Evolutionary conservation across 352 stramenopile genomes (phyloP), one percentile per base, ranked within the genome.

Genomic region (Aphanomyces cochlioides): DNA sequence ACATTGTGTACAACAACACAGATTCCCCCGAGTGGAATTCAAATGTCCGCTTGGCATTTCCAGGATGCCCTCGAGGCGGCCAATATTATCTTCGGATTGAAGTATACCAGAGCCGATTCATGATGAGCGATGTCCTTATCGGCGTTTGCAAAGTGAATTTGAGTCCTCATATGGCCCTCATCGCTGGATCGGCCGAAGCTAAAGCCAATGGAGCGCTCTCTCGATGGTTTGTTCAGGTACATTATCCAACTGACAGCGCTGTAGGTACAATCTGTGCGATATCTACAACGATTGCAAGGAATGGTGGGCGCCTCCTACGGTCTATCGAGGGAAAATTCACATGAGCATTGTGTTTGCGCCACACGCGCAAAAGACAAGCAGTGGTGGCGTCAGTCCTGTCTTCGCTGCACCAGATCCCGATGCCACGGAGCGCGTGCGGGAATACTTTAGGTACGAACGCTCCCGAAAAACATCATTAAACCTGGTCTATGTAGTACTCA

Each of bases 211-310:
- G 86, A 5, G 86, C 86, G 21, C 73, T 94, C 17, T 81, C 83
- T 59, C 79, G 86, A 21, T 94, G 86, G 86, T 70, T 48, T 43
- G 34, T 28, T 28, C 28, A 28, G 28, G 28, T 28, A 28, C 28
- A 28, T 28, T 28, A 28, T 28, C 28, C 28, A 28, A 28, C 28
- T 28, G 28, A 28, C 28, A 28, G 28, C 28, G 28, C 21, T 12
- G 37, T 41, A 61, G 54, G 54, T 84, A 93, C 56, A 94, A 94
- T 66, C 67, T 93, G n/a, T 92, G 86, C 65, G 86, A 93, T 47
- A 85, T 92, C 72, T 93, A 93, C 72, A 90, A 93, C 59, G 86
- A 93, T 67, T 93, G 86, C 67, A 87, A 87, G 37, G 86, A 92
- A 61, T 93, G 84, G 2, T 93, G 86, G 86, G 86, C 86, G 21